Base-by-base conservation (phyloP, 2,329 filamentous ascomycete species). In the Penicillium oxalicum region DNA sequence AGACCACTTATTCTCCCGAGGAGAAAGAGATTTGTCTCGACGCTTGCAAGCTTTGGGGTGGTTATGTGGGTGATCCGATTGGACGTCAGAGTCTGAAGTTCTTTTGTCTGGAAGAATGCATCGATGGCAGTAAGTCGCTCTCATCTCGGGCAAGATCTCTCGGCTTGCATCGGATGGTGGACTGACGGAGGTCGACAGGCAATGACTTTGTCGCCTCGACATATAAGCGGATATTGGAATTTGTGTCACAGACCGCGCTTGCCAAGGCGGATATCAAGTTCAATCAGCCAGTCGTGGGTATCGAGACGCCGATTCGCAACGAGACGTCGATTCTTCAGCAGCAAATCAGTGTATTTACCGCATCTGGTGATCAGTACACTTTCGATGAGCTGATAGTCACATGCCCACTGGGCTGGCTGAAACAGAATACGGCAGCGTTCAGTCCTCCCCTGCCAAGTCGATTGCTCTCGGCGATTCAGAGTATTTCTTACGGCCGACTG, bases 61-160 rank as follows among this genome's bases (percentile, higher is more conserved):
- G 77, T 0, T 85, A 84, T 62, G 77, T 85, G 7, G 82, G 82
- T 5, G 79, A 78, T 50, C 72, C 77, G 0, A 71, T 83, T 28
- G 75, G 79, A 55, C 73, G 67, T 39, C 82, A 85, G 61, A 83
- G 79, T 58, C 63, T 86, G 52, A 80, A 77, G 57, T 85, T 80
- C 63, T 83, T 84, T 59, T 82, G 78, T 71, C 68, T 86, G 27
- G 82, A 86, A 59, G 81, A 84, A 60, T 83, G 80, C 49, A 79
- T 84, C 42, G 81, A 84, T 57, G 82, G 82, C 13, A 72, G 75
- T 73, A 63, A 52, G 70, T 63, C 12, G 36, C 26, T 45, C 26
- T 45, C n/a, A 7, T 9, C 9, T 8, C 7, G 5, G 38, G 11
- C 18, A 6, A 33, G 8, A 25, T 7, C 13, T 9, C 18, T 9